phyloP scores from a whole-genome alignment of 352 stramenopile species.

The Globisporangium solare region DNA sequence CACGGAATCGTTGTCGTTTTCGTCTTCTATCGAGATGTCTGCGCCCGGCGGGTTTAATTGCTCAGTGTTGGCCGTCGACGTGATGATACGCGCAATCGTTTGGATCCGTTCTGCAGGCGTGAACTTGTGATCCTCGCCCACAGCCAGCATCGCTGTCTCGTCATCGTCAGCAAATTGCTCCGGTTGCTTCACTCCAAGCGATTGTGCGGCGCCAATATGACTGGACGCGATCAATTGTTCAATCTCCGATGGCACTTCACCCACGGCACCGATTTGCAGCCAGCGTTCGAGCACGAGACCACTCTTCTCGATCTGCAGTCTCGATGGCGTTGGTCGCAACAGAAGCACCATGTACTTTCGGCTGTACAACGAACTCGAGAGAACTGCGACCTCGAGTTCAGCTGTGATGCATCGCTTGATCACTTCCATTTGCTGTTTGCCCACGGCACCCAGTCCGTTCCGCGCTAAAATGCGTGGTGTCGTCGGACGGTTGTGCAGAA shows the following conservation, averaged over 20 bases:
- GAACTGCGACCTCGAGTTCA: slow-evolving; percentile 69
- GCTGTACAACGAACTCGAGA: slow-evolving; percentile 76
- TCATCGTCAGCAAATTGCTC: no score
- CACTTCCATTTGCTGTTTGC: slow-evolving; percentile 72
- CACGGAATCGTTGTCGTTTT: slow-evolving; percentile 69
- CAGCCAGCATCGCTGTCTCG: slow-evolving; percentile 7
- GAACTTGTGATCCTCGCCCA: slow-evolving; percentile 68
- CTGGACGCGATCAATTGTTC: slow-evolving; percentile 82
- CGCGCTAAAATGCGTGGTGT: slow-evolving; percentile 66
- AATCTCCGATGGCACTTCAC: slow-evolving; percentile 82
- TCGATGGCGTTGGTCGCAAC: slow-evolving; percentile 48
- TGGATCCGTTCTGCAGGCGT: slow-evolving; percentile 80
- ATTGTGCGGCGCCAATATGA: slow-evolving; percentile 44
- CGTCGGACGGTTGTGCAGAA: slow-evolving; percentile 80
- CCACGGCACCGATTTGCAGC: slow-evolving; percentile 82
- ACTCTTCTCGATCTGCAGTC: slow-evolving; percentile 77
- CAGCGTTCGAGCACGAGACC: slow-evolving; percentile 77
- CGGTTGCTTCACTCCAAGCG: slow-evolving; percentile 1
- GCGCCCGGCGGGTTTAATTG: slow-evolving; percentile 76
- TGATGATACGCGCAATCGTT: slow-evolving; percentile 85
- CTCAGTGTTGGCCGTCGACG: slow-evolving; percentile 60
- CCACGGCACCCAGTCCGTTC: slow-evolving; percentile 67
- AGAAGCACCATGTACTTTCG: slow-evolving; percentile 81
- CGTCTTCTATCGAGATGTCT: slow-evolving; percentile 71
- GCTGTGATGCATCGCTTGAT: slow-evolving; percentile 72